phyloP scores from a whole-genome alignment of 106 monocot species.

The Platanthera guangdongensis region DNA sequence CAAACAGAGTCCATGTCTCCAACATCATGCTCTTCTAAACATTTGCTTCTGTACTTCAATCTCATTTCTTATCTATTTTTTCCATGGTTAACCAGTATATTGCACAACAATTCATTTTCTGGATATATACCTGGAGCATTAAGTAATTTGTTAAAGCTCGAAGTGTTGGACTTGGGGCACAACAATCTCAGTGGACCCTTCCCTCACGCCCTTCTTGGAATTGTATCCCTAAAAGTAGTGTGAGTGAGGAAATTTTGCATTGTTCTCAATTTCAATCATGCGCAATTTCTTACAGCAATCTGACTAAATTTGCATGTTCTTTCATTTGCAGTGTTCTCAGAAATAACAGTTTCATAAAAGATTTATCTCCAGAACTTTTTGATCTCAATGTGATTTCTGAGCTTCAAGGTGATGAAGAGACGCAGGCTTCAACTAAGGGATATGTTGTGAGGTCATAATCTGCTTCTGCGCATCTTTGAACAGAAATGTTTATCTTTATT shows the following conservation, averaged over 20 bases:
- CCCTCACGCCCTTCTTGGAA: slow-evolving; percentile 15
- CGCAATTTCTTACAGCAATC: not conserved
- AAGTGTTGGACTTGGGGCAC: slow-evolving; percentile 27
- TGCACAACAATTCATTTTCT: slow-evolving; percentile 40
- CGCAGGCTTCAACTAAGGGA: slow-evolving; percentile 5
- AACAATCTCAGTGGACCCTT: slow-evolving; percentile 34
- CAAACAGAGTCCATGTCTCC: not conserved
- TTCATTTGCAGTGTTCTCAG: slow-evolving; percentile 18
- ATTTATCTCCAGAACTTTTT: slow-evolving; percentile 13
- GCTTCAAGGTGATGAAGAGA: slow-evolving; percentile 16
- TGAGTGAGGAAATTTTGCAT: not conserved
- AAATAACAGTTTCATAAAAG: slow-evolving; percentile 24
- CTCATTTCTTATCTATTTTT: not conserved
- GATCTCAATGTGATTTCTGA: slow-evolving; percentile 17
- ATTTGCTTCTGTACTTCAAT: not conserved
- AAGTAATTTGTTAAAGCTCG: slow-evolving; percentile 20
- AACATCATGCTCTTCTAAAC: not conserved
- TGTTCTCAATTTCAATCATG: not conserved
- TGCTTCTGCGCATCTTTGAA: not conserved
- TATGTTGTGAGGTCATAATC: slow-evolving; percentile 19
- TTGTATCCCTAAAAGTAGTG: not conserved
- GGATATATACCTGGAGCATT: slow-evolving; percentile 32
- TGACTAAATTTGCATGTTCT: not conserved
- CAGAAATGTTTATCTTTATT: not conserved
- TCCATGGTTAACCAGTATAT: slow-evolving; percentile 14